Base-by-base conservation (phyloP, 2,329 filamentous ascomycete species). In the Cephalotrichum gorgonifer region DNA sequence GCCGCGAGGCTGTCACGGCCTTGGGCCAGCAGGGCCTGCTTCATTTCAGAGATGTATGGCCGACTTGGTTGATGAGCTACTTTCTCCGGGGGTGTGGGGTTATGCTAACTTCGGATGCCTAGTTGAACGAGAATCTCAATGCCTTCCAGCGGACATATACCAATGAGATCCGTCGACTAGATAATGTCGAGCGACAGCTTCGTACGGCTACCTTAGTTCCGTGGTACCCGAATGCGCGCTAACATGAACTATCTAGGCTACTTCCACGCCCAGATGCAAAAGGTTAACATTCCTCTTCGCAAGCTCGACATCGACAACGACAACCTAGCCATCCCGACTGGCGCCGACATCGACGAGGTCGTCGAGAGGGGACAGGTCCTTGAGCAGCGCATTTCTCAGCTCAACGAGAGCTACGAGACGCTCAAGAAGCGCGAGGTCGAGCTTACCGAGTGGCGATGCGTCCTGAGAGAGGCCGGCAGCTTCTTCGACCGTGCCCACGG, bases 401-500 rank as follows among this genome's bases (percentile, higher is more conserved):
- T 98, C 54, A 97, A 97, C 65, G 93, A 97, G 64, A 97, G 90
- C 72, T 97, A 98, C 68, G 93, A 98, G 73, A 96, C 89, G 15
- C 71, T 98, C 65, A 97, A 97, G 79, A 96, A 93, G 73, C 83
- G 91, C 51, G 93, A 97, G 73, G 88, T 95, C 52, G 93, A 98
- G 66, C 75, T 98, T 59, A 95, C 87, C 11, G 93, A 98, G 71
- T 97, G 93, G 93, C 86, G 94, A 61, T 97, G 91, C 88, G 94
- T 98, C 47, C 71, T 98, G 51, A 84, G 88, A 55, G 93, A 98
- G 76, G 90, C 94, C 43, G 93, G 93, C 38, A 88, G 90, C 57
- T 98, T 98, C 72, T 98, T 98, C 58, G 93, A 98, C 63, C 79
- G 91, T 56, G 93, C 93, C 47, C 89, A 95, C 62, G 93, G 90